phyloP scores from a whole-genome alignment of 495 filamentous ascomycete genomes.

The Lophiostoma macrostomum region DNA sequence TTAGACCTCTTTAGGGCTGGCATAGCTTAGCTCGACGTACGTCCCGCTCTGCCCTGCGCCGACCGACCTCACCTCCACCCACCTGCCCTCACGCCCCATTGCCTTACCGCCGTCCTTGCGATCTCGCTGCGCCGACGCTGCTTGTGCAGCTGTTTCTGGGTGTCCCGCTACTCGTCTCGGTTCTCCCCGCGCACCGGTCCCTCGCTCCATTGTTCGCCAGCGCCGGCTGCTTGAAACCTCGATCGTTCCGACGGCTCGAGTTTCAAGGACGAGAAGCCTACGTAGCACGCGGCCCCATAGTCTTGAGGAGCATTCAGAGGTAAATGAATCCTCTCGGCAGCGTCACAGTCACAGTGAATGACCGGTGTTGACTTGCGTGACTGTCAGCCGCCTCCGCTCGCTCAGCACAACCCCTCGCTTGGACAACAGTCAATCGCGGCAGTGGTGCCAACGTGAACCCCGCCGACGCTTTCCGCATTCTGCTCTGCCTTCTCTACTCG shows the following conservation, averaged over 20 bases:
- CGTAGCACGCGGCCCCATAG: slow-evolving; percentile 30
- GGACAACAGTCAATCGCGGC: slow-evolving; percentile 19
- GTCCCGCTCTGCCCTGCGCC: too few relatives aligned
- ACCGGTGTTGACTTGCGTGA: slow-evolving; percentile 18
- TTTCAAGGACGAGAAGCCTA: slow-evolving; percentile 26
- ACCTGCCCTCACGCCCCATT: slow-evolving; percentile 1
- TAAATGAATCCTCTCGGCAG: slow-evolving; percentile 14
- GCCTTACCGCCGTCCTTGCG: slow-evolving; percentile 4
- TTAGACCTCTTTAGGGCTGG: too few relatives aligned
- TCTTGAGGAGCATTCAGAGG: slow-evolving; percentile 23
- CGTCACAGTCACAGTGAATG: slow-evolving; percentile 9
- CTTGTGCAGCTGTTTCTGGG: slow-evolving; percentile 9
- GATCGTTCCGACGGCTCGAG: slow-evolving; percentile 26
- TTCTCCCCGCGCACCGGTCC: neutral
- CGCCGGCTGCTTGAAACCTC: slow-evolving; percentile 29
- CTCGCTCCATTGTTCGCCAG: slow-evolving; percentile 20
- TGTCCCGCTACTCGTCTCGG: neutral
- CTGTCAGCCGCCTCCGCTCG: slow-evolving; percentile 16
- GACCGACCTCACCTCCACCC: too few relatives aligned
- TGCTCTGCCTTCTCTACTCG: too few relatives aligned
- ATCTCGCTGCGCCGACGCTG: slow-evolving; percentile 16
- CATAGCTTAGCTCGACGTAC: too few relatives aligned
- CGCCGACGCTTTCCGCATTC: neutral
- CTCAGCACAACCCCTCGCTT: slow-evolving; percentile 33
- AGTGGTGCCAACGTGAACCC: neutral